phyloP scores from a whole-genome alignment of 2,329 filamentous ascomycete genomes.

The Leptographium lundbergii region DNA sequence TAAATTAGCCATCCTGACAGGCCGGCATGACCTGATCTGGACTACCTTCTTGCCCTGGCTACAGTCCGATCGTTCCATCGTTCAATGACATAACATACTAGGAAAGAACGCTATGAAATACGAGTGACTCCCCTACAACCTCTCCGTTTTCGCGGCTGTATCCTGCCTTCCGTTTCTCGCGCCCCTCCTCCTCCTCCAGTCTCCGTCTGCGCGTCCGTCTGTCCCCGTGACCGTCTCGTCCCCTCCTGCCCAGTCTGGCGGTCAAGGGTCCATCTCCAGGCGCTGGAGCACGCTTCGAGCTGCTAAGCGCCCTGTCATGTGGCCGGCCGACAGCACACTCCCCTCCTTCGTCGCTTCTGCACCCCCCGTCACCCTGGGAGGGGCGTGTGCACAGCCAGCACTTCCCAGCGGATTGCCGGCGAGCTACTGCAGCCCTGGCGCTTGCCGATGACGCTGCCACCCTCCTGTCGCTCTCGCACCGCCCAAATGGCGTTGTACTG shows the following conservation, averaged over 20 bases:
- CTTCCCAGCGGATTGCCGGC: not conserved
- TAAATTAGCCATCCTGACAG: not conserved
- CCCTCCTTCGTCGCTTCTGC: conserved; percentile 8
- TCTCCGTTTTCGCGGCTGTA: not conserved
- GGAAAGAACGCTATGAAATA: not conserved
- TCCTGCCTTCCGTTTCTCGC: not conserved
- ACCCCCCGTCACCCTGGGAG: no score
- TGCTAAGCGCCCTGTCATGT: not conserved
- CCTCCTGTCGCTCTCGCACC: conserved; percentile 4
- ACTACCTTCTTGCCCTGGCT: not conserved
- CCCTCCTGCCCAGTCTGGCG: not conserved
- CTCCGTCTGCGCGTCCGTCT: conserved; percentile 1
- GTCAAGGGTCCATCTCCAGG: not conserved
- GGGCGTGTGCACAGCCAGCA: conserved; percentile 5
- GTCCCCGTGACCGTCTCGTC: not conserved
- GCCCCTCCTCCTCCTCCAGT: not conserved
- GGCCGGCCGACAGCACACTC: conserved; percentile 6
- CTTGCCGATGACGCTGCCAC: conserved; percentile 14
- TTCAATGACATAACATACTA: no score
- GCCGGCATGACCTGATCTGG: not conserved
- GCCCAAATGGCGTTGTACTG: conserved; percentile 20
- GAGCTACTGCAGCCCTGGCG: conserved; percentile 18
- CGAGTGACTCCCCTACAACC: not conserved
- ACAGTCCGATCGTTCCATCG: no score
- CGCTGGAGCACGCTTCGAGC: no score